These are phyloP conservation scores for Nymphaea thermarum DNA, from an alignment of 164 flowering plant species.

Conservation along the genomic window DNA sequence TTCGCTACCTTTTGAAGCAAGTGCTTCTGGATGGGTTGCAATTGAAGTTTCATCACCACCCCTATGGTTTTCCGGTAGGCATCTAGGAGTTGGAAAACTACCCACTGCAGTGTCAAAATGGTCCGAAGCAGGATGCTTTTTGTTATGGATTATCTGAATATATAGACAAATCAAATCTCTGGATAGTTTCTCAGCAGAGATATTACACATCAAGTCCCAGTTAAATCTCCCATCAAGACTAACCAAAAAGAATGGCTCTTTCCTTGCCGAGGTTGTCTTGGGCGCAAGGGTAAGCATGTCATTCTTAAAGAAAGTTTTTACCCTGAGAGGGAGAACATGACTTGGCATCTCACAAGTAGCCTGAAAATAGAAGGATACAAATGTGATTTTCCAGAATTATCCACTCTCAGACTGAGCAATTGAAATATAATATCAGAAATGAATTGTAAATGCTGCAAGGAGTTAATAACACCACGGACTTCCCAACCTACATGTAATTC, in stretches of 20 bases:
- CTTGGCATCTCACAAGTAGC: conserved; percentile 77
- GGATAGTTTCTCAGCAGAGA: conserved; percentile 45
- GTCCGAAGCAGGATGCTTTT: conserved; percentile 2
- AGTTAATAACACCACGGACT: too few species aligned
- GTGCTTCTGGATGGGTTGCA: neutral
- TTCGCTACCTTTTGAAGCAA: neutral
- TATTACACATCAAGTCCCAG: conserved; percentile 35
- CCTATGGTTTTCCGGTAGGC: neutral
- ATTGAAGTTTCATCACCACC: neutral
- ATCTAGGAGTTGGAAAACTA: neutral
- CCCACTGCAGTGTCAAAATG: conserved; percentile 12
- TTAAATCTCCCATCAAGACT: conserved; percentile 49
- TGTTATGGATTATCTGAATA: conserved; percentile 54
- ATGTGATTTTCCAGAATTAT: neutral
- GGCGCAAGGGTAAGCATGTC: conserved; percentile 16
- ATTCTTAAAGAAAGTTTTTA: conserved; percentile 52
- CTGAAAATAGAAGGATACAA: conserved; percentile 22
- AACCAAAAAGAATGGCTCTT: conserved; percentile 47
- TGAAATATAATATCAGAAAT: too few species aligned
- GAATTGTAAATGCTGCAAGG: too few species aligned
- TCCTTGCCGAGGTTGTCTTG: conserved; percentile 16
- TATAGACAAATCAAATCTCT: conserved; percentile 42
- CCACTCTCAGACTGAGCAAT: neutral
- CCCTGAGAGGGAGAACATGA: conserved; percentile 36
- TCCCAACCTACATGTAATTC: too few species aligned